Evolutionary conservation across 2,329 filamentous ascomycete species (phyloP).

Genomic region (Trichoderma semiorbis): DNA sequence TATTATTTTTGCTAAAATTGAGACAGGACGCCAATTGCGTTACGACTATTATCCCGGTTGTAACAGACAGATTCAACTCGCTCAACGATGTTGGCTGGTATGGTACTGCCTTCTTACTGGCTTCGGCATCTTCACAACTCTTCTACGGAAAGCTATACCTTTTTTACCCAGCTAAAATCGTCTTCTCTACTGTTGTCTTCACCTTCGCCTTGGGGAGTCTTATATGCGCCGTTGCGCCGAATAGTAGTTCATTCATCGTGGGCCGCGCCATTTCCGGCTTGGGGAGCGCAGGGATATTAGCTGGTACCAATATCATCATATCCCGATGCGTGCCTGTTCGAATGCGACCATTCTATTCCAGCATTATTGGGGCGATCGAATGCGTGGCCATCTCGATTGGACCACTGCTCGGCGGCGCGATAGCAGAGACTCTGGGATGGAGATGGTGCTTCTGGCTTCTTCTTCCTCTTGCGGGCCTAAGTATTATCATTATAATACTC

Average conservation of each 20-base stretch:
- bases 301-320: background rate
- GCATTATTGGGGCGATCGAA: background rate
- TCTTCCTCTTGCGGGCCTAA: background rate
- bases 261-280: slow-evolving; percentile 2
- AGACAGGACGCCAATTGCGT: background rate
- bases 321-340: background rate
- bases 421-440: slow-evolving; percentile 1
- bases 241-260: background rate
- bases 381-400: slow-evolving; percentile 9
- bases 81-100: background rate
- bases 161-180: background rate
- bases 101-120: background rate
- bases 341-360: background rate
- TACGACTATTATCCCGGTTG: background rate
- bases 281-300: background rate
- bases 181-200: background rate
- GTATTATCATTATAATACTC: background rate
- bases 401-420: slow-evolving; percentile 9
- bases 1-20: background rate
- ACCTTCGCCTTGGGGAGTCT: background rate
- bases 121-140: background rate
- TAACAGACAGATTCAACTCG: background rate
- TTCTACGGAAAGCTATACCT: background rate
- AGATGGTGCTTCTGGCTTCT: slow-evolving; percentile 10
- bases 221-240: background rate